phyloP scores from a whole-genome alignment of 2,329 filamentous ascomycete species.

The Monilinia laxa region DNA sequence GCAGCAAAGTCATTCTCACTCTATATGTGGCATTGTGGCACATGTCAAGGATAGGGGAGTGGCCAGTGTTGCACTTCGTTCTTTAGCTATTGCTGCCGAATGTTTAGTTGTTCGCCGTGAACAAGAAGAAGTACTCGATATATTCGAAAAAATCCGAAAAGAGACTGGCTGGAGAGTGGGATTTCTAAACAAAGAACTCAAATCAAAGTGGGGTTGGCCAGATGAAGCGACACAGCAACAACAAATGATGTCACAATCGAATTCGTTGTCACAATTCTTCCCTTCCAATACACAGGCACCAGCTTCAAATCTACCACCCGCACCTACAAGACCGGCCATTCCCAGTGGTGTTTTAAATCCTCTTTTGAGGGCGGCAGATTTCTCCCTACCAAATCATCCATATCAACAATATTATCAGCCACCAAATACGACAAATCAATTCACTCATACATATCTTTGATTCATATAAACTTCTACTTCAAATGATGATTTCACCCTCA shows the following conservation, averaged over 20 bases:
- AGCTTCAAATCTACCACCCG: slow-evolving; percentile 32
- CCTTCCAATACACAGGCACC: slow-evolving; percentile 28
- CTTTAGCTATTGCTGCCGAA: slow-evolving; percentile 73
- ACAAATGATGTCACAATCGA: slow-evolving; percentile 31
- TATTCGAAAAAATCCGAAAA: slow-evolving; percentile 71
- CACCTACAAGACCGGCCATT: slow-evolving; percentile 31
- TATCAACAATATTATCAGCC: slow-evolving; percentile 80
- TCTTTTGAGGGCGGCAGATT: slow-evolving; percentile 69
- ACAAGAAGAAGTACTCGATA: slow-evolving; percentile 76
- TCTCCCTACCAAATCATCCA: slow-evolving; percentile 74
- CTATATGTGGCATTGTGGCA: slow-evolving; percentile 86
- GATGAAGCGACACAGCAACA: slow-evolving; percentile 40
- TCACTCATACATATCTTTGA: slow-evolving; percentile 34
- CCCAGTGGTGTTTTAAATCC: slow-evolving; percentile 63
- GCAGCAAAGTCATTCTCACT: slow-evolving; percentile 72
- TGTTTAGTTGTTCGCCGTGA: slow-evolving; percentile 67
- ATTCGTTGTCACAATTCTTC: slow-evolving; percentile 37
- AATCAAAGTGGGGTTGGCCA: slow-evolving; percentile 73
- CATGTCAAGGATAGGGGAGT: slow-evolving; percentile 81
- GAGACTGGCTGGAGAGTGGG: slow-evolving; percentile 78
- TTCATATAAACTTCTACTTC: not conserved
- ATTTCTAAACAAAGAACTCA: slow-evolving; percentile 70
- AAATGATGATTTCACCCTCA: not conserved
- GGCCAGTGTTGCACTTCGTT: slow-evolving; percentile 74
- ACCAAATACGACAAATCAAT: slow-evolving; percentile 51